These are phyloP conservation scores for Gaeumannomyces sp. DNA, from an alignment of 2,329 filamentous ascomycete species.

Conservation along the genomic window DNA sequence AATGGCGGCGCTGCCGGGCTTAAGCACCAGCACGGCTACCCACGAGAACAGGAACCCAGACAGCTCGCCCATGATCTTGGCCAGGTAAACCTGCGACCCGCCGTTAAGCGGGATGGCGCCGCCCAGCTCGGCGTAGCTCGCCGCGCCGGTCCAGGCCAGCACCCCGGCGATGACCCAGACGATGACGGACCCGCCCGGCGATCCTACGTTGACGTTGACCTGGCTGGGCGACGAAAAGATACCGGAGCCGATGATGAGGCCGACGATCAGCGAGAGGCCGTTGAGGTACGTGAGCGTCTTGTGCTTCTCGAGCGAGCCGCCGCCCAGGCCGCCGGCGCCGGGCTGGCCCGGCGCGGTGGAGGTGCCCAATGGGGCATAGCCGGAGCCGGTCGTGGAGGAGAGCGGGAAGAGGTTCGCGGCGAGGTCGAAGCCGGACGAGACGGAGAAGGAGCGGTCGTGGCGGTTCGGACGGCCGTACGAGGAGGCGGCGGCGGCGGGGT, in stretches of 20 bases:
- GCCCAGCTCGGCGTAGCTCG: slow-evolving; percentile 91
- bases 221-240: slow-evolving; percentile 94
- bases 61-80: slow-evolving; percentile 94
- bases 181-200: slow-evolving; percentile 82
- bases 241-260: slow-evolving; percentile 90
- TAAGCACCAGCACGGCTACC: slow-evolving; percentile 89
- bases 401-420: slow-evolving; percentile 88
- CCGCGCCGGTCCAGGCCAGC: slow-evolving; percentile 90
- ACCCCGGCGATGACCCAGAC: slow-evolving; percentile 89
- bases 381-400: slow-evolving; percentile 67
- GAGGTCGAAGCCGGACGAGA: slow-evolving; percentile 93
- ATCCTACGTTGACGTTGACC: slow-evolving; percentile 86
- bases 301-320: slow-evolving; percentile 83
- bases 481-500: slow-evolving; percentile 39
- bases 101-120: slow-evolving; percentile 95
- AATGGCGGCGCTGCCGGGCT: slow-evolving; percentile 89
- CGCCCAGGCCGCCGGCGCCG: slow-evolving; percentile 53
- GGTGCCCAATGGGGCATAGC: slow-evolving; percentile 81
- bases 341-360: slow-evolving; percentile 54
- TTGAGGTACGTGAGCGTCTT: slow-evolving; percentile 95
- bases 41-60: slow-evolving; percentile 93
- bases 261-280: slow-evolving; percentile 83
- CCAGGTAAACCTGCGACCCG: slow-evolving; percentile 86
- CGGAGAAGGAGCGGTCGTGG: slow-evolving; percentile 70
- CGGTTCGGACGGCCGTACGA: slow-evolving; percentile 27